A percentile compares a stretch with the other conserved stretches of the same genome.
Evolutionary conservation across 2,329 filamentous ascomycete species (phyloP).

Genomic region (Beauveria pseudobassiana): DNA sequence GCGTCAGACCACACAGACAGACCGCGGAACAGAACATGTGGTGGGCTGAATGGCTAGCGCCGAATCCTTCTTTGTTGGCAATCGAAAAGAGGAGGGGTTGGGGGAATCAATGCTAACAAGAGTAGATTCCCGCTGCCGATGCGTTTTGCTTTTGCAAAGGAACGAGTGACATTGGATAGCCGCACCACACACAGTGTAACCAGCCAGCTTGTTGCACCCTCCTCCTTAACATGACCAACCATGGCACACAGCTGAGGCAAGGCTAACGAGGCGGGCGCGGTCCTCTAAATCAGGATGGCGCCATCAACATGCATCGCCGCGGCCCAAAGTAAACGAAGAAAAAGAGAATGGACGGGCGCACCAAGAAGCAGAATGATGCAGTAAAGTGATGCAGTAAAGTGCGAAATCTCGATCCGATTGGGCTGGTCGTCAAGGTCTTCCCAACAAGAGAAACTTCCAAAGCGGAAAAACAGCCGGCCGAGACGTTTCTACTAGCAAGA

Average conservation of each 20-base stretch:
- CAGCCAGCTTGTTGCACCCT: background rate
- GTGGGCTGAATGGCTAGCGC: background rate
- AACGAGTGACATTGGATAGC: background rate
- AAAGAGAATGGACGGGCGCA: background rate
- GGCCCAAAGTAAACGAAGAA: background rate
- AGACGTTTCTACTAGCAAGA: too few species aligned
- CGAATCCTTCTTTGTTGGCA: background rate
- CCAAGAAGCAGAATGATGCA: too few species aligned
- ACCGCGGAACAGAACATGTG: too few species aligned
- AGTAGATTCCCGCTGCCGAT: background rate
- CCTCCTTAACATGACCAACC: background rate
- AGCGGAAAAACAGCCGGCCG: background rate
- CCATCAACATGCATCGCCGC: background rate
- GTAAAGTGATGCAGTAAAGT: too few species aligned
- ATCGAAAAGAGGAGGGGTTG: background rate
- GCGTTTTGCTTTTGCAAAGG: background rate
- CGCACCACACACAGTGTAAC: background rate
- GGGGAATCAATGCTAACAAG: background rate
- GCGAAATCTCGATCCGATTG: background rate
- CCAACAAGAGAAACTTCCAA: background rate
- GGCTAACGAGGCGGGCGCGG: background rate
- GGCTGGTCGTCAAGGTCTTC: background rate
- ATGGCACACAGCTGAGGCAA: conserved; percentile 1
- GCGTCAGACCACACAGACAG: too few species aligned
- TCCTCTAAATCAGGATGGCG: background rate